A percentile compares a stretch with the other conserved stretches of the same genome.
Conservation (phyloP, 768 basidiomycete species). For the Kwoniella europaea region DNA sequence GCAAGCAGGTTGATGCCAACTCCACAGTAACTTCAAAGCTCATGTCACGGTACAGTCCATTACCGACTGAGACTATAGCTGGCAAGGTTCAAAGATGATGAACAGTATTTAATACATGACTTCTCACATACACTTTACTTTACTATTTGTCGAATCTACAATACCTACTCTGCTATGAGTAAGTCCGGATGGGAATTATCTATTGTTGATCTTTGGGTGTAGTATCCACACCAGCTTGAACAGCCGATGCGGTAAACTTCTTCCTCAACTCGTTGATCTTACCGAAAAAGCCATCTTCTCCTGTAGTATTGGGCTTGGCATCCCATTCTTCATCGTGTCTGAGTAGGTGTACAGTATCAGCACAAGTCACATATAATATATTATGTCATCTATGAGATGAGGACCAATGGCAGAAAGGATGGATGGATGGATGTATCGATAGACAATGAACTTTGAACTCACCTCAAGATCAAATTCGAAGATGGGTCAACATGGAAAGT, state of each 20-base stretch:
- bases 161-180: not conserved
- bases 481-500: constrained; percentile 52
- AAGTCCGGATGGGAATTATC: not conserved
- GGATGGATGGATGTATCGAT: not conserved
- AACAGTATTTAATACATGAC: not conserved
- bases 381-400: too few relatives aligned
- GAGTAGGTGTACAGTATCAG: not conserved
- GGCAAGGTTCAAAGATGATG: not conserved
- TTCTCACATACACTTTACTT: not conserved
- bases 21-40: too few relatives aligned
- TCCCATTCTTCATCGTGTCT: constrained; percentile 55
- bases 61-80: not conserved
- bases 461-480: constrained; percentile 49
- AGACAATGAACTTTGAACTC: constrained; percentile 20
- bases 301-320: constrained; percentile 49
- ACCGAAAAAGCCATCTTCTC: constrained; percentile 54
- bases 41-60: too few relatives aligned
- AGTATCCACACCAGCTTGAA: constrained; percentile 42
- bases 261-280: constrained; percentile 53
- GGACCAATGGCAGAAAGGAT: too few relatives aligned
- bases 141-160: too few relatives aligned
- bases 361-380: not conserved
- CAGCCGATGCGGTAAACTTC: constrained; percentile 47
- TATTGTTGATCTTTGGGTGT: constrained; percentile 50
- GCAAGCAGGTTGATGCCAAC: too few relatives aligned